phyloP scores from a whole-genome alignment of 2,329 filamentous ascomycete genomes.

The Pochonia chlamydosporia region DNA sequence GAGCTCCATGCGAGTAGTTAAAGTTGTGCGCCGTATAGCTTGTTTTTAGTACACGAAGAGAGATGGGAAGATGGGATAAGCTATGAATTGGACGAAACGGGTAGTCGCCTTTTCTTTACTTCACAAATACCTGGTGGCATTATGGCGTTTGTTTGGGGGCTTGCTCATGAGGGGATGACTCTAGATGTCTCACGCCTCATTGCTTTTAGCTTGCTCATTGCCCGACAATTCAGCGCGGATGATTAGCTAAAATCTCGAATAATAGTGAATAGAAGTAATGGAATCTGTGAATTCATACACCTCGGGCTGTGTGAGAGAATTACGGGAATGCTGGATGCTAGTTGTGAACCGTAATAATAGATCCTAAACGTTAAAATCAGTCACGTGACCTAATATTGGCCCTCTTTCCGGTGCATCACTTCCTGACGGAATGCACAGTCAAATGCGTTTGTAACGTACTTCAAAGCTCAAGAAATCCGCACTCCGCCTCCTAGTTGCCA shows the following conservation, averaged over 20 bases:
- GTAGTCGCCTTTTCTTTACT: conserved; percentile 23
- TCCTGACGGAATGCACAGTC: too few relatives aligned
- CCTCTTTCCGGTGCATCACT: too few relatives aligned
- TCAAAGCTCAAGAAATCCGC: not conserved
- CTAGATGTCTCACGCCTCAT: not conserved
- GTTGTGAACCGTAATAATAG: too few relatives aligned
- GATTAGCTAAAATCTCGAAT: not conserved
- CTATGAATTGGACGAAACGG: conserved; percentile 18
- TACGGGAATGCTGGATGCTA: too few relatives aligned
- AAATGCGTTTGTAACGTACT: not conserved
- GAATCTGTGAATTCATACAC: not conserved
- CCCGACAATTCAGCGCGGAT: not conserved
- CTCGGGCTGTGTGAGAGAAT: not conserved
- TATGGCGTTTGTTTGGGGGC: conserved; percentile 20
- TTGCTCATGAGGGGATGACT: conserved; percentile 15
- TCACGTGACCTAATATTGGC: too few relatives aligned
- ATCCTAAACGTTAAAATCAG: too few relatives aligned
- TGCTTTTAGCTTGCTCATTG: not conserved
- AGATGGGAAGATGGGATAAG: conserved; percentile 21
- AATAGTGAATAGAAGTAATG: not conserved
- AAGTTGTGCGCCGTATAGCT: not conserved
- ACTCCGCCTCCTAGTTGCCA: not conserved
- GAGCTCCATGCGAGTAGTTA: not conserved
- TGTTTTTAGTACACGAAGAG: conserved; percentile 13
- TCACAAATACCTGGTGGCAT: conserved; percentile 22